Evolutionary conservation across 495 filamentous ascomycete genomes (phyloP).

Genomic region (Hypoxylon cercidicola): DNA sequence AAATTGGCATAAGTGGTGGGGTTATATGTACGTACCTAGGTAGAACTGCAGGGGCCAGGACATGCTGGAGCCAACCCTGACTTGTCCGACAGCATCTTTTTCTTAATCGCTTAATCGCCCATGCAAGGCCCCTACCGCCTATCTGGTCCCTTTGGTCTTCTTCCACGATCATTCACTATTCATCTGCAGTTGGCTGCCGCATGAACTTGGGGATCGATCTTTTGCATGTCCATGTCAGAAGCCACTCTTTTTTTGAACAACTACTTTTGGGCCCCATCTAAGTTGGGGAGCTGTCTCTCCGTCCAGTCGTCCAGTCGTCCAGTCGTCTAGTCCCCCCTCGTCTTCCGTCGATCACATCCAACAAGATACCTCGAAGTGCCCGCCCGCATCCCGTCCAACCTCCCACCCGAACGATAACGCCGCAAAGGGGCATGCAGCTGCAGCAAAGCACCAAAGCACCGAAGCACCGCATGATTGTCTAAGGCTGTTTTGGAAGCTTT

Average conservation of each 20-base stretch:
- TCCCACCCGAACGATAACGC: slow-evolving; percentile 49
- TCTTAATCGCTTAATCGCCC: slow-evolving; percentile 4
- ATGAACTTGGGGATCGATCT: slow-evolving; percentile 38
- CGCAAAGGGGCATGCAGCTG: slow-evolving; percentile 47
- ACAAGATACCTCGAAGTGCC: slow-evolving; percentile 35
- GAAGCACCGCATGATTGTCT: slow-evolving; percentile 49
- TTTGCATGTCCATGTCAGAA: slow-evolving; percentile 16
- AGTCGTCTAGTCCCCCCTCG: not conserved
- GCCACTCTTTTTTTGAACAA: slow-evolving; percentile 33
- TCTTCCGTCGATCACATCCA: slow-evolving; percentile 31
- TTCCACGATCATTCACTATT: slow-evolving; percentile 22
- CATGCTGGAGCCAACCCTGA: slow-evolving; percentile 11
- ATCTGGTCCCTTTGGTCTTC: slow-evolving; percentile 13
- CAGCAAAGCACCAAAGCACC: too few relatives aligned
- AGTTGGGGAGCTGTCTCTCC: slow-evolving; percentile 23
- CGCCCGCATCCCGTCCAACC: slow-evolving; percentile 31
- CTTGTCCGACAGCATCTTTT: slow-evolving; percentile 11
- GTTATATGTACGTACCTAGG: slow-evolving; percentile 23
- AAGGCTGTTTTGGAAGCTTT: slow-evolving; percentile 44
- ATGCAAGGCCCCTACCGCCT: slow-evolving; percentile 24
- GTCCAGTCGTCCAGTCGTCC: slow-evolving; percentile 22
- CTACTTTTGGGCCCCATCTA: slow-evolving; percentile 19
- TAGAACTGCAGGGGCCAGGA: slow-evolving; percentile 14
- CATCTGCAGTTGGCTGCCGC: slow-evolving; percentile 22
- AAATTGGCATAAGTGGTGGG: slow-evolving; percentile 32